phyloP scores from a whole-genome alignment of 371 early-diverging fungal genomes.

The Sanchytrium tribonematis region DNA sequence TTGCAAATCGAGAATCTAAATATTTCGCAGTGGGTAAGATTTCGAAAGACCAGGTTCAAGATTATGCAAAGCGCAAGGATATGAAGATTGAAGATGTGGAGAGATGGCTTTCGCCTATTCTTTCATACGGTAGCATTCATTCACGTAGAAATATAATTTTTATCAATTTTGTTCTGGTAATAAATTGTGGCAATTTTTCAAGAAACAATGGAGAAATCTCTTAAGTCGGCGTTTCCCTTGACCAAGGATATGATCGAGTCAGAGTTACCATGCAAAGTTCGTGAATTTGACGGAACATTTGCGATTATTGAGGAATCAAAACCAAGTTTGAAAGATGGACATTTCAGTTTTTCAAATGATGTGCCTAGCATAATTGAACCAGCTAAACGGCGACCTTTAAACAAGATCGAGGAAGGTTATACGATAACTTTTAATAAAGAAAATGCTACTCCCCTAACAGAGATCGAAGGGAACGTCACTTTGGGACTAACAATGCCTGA shows the following conservation, averaged over 20 bases:
- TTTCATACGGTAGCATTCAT: constrained; percentile 35
- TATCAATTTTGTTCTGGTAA: too few species aligned
- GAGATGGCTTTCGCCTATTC: constrained; percentile 52
- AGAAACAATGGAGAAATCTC: too few species aligned
- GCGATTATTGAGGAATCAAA: background rate
- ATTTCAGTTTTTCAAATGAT: background rate
- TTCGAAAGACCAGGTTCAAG: constrained; percentile 35
- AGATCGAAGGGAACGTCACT: background rate
- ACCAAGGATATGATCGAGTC: too few species aligned
- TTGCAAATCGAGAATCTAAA: constrained; percentile 38
- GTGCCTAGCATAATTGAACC: background rate
- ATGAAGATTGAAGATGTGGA: constrained; percentile 38
- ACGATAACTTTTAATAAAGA: background rate
- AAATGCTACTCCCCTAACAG: background rate
- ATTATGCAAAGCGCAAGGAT: constrained; percentile 45
- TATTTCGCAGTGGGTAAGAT: constrained; percentile 85
- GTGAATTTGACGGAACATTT: background rate
- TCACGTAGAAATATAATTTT: constrained; percentile 1
- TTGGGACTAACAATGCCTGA: background rate
- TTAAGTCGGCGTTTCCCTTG: too few species aligned
- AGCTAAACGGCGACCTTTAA: background rate
- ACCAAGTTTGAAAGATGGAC: background rate
- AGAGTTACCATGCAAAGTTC: background rate
- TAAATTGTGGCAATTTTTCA: too few species aligned
- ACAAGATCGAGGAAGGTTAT: background rate